These are phyloP conservation scores for Sabuloglossum arenarium DNA, from an alignment of 495 filamentous ascomycete genomes.

Conservation along the genomic window DNA sequence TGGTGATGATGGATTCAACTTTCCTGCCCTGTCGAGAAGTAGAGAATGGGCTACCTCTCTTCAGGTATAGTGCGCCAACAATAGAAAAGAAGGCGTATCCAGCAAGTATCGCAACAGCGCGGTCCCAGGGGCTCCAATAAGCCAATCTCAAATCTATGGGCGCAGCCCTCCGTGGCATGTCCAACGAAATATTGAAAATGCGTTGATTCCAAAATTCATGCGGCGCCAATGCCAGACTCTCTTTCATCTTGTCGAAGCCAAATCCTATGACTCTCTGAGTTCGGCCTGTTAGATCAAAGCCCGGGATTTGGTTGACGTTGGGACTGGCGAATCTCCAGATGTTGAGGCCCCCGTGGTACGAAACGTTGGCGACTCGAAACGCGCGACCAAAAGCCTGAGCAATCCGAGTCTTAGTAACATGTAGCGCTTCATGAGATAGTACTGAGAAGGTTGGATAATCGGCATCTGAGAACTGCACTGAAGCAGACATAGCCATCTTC, in stretches of 20 bases:
- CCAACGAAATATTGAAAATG: slow-evolving; percentile 11
- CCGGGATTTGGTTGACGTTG: background rate
- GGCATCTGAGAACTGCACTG: slow-evolving; percentile 17
- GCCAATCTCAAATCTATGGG: slow-evolving; percentile 36
- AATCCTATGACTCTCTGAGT: background rate
- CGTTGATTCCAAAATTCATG: background rate
- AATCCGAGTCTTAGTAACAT: background rate
- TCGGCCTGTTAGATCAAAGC: background rate
- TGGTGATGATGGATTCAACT: slow-evolving; percentile 59
- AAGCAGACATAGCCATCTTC: slow-evolving; percentile 3
- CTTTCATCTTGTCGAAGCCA: background rate
- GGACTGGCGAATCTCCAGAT: background rate
- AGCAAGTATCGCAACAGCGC: slow-evolving; percentile 55
- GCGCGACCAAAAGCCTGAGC: background rate
- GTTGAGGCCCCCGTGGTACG: background rate
- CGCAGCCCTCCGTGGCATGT: slow-evolving; percentile 16
- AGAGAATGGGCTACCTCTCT: slow-evolving; percentile 41
- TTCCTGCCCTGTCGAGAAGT: slow-evolving; percentile 42
- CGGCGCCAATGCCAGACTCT: background rate
- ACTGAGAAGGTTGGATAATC: slow-evolving; percentile 41
- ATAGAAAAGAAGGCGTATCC: slow-evolving; percentile 62
- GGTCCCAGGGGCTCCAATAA: slow-evolving; percentile 57
- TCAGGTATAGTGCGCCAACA: slow-evolving; percentile 58
- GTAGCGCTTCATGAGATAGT: slow-evolving; percentile 36
- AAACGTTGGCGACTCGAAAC: background rate